These are phyloP conservation scores for Diversispora eburnea DNA, from an alignment of 192 early-diverging fungal genomes.

Conservation along the genomic window DNA sequence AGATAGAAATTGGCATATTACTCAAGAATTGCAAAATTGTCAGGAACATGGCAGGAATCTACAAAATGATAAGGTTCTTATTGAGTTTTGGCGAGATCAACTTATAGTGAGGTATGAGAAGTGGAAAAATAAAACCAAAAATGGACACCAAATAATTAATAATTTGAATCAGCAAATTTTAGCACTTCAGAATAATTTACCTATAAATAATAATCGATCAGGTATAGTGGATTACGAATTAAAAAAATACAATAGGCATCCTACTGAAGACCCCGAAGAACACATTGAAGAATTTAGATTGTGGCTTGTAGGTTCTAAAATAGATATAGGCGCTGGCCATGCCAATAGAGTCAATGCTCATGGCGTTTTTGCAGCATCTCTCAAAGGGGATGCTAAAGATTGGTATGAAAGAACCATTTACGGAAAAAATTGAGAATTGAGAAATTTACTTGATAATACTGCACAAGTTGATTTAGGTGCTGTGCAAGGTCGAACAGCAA, in stretches of 20 bases:
- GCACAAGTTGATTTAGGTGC: no score
- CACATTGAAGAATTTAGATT: constrained; percentile 15
- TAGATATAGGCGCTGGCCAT: constrained; percentile 14
- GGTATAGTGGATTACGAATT: constrained; percentile 1
- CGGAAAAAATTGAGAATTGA: constrained; percentile 14
- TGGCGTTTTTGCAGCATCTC: constrained; percentile 5
- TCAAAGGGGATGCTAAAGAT: constrained; percentile 13
- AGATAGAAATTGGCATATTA: no score
- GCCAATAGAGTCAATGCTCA: constrained; percentile 9
- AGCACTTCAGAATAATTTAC: not conserved
- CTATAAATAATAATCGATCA: constrained; percentile 1
- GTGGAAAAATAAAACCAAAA: no score
- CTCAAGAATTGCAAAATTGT: no score
- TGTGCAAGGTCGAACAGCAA: no score
- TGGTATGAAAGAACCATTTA: constrained; percentile 16
- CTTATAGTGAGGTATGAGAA: no score
- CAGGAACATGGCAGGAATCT: no score
- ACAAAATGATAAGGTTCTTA: no score
- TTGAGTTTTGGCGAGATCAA: no score
- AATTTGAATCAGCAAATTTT: not conserved
- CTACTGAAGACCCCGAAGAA: not conserved
- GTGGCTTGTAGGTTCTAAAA: not conserved
- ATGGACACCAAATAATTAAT: no score
- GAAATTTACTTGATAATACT: not conserved
- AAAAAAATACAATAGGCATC: constrained; percentile 3